Conservation (phyloP, 805 yeast species). For the Clavispora carvajalis region DNA sequence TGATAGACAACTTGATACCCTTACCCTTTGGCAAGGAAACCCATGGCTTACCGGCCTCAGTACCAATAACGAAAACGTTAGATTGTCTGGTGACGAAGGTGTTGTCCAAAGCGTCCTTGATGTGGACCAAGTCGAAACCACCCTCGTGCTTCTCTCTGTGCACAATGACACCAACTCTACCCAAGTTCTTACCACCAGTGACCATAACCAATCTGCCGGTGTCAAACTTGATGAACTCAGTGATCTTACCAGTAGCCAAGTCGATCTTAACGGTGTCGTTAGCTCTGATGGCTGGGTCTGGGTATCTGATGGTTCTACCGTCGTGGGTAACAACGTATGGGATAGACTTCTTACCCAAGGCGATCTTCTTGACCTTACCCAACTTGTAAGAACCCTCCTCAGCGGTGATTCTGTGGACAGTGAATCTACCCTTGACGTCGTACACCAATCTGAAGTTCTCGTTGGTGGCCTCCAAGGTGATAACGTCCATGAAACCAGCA, state of each 20-base stretch:
- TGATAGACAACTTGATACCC: conserved; percentile 93
- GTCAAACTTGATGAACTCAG: conserved; percentile 85
- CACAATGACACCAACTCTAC: conserved; percentile 92
- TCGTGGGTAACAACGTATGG: conserved; percentile 99
- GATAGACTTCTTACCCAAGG: conserved; percentile 96
- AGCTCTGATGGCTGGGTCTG: conserved; percentile 94
- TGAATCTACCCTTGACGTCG: conserved; percentile 98
- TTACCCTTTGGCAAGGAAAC: conserved; percentile 97
- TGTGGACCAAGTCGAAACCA: conserved; percentile 96
- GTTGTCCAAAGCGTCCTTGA: conserved; percentile 93
- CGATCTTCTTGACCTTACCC: conserved; percentile 97
- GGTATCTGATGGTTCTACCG: conserved; percentile 99
- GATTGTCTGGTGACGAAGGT: conserved; percentile 90
- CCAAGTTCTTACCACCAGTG: conserved; percentile 98
- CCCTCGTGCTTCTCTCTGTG: conserved; percentile 98
- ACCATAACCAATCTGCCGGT: conserved; percentile 85
- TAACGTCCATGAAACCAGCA: conserved; percentile 30
- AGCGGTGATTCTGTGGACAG: conserved; percentile 98
- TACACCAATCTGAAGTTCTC: conserved; percentile 99
- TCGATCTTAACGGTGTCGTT: conserved; percentile 98
- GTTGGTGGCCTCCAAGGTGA: conserved; percentile 79
- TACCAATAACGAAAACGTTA: conserved; percentile 90
- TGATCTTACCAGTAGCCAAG: conserved; percentile 91
- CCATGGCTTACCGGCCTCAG: conserved; percentile 88
- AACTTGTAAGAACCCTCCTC: conserved; percentile 98